Base-by-base conservation (phyloP, 352 stramenopile genomes). In the Phytophthora ramorum region DNA sequence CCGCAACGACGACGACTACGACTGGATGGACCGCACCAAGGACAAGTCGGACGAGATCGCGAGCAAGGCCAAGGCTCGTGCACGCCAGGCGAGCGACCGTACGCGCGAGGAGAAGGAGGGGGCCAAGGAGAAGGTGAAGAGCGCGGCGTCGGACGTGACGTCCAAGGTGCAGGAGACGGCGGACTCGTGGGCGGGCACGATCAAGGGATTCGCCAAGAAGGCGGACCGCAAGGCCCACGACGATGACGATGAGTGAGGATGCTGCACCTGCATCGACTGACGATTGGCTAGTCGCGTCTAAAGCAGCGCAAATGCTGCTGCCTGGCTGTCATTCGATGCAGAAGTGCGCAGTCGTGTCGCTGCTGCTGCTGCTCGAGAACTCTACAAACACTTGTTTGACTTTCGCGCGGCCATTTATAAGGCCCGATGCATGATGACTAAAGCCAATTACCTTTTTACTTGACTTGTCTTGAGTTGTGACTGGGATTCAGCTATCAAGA, bases 11-110 rank as follows among this genome's bases (percentile, higher is more conserved):
- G 55, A 73, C 6, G 67, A 78, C 20, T 45, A 75, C 51, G 72
- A 63, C 40, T 90, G 83, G 83, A 89, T 90, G 77, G 83, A 90
- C 38, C 70, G 73, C 47, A 56, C 73, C 28, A 76, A 80, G 30
- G 58, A 86, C 7, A 76, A 75, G 55, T 43, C 66, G 43, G 64
- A 84, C 30, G 58, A 75, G 13, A 12, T 59, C 47, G 63, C 74
- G 2, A 53, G 55, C 20, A 65, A 75, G 10, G 67, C 62, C 17
- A 80, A 78, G 35, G 63, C 61, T 9, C 68, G 66, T 5, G 75
- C 50, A 2, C 60, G 73, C n/a, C 59, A 75, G 32, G 67, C 63
- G 0, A 52, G 58, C 3, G 61, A 81, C 9, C 76, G 66, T 14
- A 63, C 61, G 12, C 17, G 24, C 2, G 44, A 78, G 35, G 71